phyloP scores from a whole-genome alignment of 73 alveolate genomes.

The Loxodes magnus region DNA sequence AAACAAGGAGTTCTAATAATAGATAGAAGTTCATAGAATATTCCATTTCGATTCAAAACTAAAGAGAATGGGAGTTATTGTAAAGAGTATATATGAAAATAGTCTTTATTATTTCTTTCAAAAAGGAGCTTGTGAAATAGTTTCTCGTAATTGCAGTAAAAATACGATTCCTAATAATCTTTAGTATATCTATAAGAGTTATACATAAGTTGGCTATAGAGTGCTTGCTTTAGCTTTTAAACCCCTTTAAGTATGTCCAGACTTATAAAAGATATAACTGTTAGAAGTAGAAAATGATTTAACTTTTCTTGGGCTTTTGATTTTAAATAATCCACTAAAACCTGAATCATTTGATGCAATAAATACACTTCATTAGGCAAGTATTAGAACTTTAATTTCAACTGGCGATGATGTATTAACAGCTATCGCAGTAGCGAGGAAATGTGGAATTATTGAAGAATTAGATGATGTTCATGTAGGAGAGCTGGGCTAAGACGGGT shows the following conservation, averaged over 20 bases:
- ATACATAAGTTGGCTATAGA: conserved; percentile 72
- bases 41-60: conserved; percentile 72
- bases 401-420: conserved; percentile 75
- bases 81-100: conserved; percentile 20
- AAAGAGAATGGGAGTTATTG: conserved; percentile 84
- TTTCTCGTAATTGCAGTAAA: conserved; percentile 31
- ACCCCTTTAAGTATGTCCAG: conserved; percentile 11
- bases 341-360: conserved; percentile 44
- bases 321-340: conserved; percentile 59
- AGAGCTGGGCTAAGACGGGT: conserved; percentile 21
- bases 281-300: conserved; percentile 36
- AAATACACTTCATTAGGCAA: conserved; percentile 18
- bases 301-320: conserved; percentile 51
- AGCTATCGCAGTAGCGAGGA: conserved; percentile 48
- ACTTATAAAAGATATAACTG: conserved; percentile 14
- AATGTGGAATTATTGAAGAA: conserved; percentile 51
- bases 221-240: conserved; percentile 64
- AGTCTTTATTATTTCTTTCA: conserved; percentile 9
- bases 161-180: conserved; percentile 45
- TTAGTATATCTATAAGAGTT: conserved; percentile 29
- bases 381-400: conserved; percentile 40
- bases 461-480: conserved; percentile 37
- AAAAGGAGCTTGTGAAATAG: conserved; percentile 82
- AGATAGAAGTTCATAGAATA: conserved; percentile 43
- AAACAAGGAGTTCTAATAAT: not conserved